Conservation (phyloP, 1,139 yeast species). For the Suhomyces coccinellae region DNA sequence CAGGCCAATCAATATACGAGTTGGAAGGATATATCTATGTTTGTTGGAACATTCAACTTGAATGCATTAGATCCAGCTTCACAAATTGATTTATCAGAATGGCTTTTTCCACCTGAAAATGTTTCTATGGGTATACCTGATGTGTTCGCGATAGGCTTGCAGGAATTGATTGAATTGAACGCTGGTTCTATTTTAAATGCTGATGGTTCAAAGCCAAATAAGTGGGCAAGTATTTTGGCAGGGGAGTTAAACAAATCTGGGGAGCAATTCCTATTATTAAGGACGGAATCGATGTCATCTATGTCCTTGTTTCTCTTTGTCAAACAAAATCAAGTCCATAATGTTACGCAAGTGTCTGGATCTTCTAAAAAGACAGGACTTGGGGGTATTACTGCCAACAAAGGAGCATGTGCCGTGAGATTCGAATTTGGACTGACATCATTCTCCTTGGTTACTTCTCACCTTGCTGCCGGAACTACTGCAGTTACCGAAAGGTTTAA, state of each 20-base stretch:
- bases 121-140: slow-evolving; percentile 55
- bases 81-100: slow-evolving; percentile 58
- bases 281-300: slow-evolving; percentile 48
- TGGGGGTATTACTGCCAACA: slow-evolving; percentile 90
- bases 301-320: slow-evolving; percentile 58
- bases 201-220: slow-evolving; percentile 60
- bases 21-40: slow-evolving; percentile 57
- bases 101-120: slow-evolving; percentile 78
- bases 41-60: slow-evolving; percentile 85
- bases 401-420: slow-evolving; percentile 88
- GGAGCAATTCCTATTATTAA: slow-evolving; percentile 38
- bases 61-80: slow-evolving; percentile 65
- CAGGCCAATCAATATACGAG: slow-evolving; percentile 61
- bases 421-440: slow-evolving; percentile 75
- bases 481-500: slow-evolving; percentile 86
- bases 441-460: slow-evolving; percentile 84
- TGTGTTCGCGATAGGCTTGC: slow-evolving; percentile 82
- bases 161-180: slow-evolving; percentile 87
- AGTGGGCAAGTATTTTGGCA: slow-evolving; percentile 62
- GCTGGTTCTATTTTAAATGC: slow-evolving; percentile 79
- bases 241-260: slow-evolving; percentile 51
- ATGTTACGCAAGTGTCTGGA: slow-evolving; percentile 75
- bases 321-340: slow-evolving; percentile 57
- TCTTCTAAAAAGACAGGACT: slow-evolving; percentile 83
- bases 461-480: slow-evolving; percentile 88